These are phyloP conservation scores for Tricholoma flavovirens DNA, from an alignment of 768 basidiomycete genomes.

Conservation along the genomic window DNA sequence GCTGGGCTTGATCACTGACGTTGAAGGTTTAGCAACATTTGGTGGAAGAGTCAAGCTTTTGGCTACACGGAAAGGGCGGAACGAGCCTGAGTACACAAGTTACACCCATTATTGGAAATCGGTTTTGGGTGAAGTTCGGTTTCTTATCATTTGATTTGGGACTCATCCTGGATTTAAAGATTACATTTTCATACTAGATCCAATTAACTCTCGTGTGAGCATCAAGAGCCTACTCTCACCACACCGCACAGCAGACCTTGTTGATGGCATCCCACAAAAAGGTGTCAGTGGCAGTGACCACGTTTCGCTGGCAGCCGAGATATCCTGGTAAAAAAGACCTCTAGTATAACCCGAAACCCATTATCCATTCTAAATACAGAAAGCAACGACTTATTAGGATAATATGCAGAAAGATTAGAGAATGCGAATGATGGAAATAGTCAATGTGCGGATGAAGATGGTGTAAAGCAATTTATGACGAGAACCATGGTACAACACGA, in stretches of 20 bases:
- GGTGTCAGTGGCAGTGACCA: conserved; percentile 86
- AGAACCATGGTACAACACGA: not conserved
- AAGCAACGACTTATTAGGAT: conserved; percentile 5
- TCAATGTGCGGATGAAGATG: conserved; percentile 8
- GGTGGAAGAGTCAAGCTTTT: conserved; percentile 41
- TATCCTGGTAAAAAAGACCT: conserved; percentile 29
- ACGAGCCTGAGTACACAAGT: conserved; percentile 84
- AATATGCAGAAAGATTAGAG: conserved; percentile 12
- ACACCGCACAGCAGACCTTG: conserved; percentile 51
- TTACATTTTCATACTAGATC: conserved; percentile 79
- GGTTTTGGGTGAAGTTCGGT: conserved; percentile 55
- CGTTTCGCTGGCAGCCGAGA: conserved; percentile 66
- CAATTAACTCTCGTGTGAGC: conserved; percentile 25
- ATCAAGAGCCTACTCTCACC: conserved; percentile 58
- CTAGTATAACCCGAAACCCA: conserved; percentile 6
- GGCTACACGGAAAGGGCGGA: conserved; percentile 42
- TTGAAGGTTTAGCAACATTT: conserved; percentile 32
- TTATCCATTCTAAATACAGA: conserved; percentile 13
- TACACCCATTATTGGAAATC: conserved; percentile 86
- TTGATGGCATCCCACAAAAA: conserved; percentile 71
- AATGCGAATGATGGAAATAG: conserved; percentile 7
- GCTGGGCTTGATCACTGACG: conserved; percentile 15
- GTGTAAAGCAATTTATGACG: conserved; percentile 9
- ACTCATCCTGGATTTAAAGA: conserved; percentile 39
- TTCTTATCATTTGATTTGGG: not conserved